phyloP scores from a whole-genome alignment of 2,329 filamentous ascomycete species.

The Didymella segeticola region DNA sequence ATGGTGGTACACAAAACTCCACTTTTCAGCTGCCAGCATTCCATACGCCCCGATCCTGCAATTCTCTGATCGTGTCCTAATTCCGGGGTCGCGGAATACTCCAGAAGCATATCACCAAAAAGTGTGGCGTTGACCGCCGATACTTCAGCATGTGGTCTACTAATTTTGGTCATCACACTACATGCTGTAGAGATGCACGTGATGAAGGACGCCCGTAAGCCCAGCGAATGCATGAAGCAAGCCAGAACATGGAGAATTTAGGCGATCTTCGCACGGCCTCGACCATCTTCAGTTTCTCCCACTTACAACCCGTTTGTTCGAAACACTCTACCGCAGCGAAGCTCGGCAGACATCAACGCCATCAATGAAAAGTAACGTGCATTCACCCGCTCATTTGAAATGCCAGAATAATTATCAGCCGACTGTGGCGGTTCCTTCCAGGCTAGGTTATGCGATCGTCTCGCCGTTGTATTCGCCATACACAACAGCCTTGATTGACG shows the following conservation, averaged over 20 bases:
- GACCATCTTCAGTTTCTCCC: not conserved
- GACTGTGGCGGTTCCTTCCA: not conserved
- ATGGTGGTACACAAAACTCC: conserved; percentile 4
- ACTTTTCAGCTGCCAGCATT: conserved; percentile 15
- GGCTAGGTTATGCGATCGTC: not conserved
- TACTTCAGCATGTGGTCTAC: not conserved
- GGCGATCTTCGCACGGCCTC: not conserved
- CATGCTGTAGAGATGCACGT: not conserved
- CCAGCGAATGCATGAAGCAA: not conserved
- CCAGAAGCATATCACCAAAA: not conserved
- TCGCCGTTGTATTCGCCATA: conserved; percentile 8
- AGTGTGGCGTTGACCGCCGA: not conserved
- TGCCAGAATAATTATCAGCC: not conserved
- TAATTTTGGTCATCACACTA: not conserved
- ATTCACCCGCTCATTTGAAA: not conserved
- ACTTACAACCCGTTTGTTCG: not conserved
- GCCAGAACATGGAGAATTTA: not conserved
- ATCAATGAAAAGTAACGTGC: conserved; percentile 5
- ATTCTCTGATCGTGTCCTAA: conserved; percentile 1
- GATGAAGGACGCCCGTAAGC: not conserved
- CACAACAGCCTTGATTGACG: not conserved
- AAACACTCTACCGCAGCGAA: conserved; percentile 1
- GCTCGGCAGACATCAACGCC: conserved; percentile 3
- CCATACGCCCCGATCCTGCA: conserved; percentile 13
- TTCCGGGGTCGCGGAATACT: conserved; percentile 2